Evolutionary conservation across 1,139 yeast species (phyloP).

Genomic region (Nakaseomyces kungkrabaensis): DNA sequence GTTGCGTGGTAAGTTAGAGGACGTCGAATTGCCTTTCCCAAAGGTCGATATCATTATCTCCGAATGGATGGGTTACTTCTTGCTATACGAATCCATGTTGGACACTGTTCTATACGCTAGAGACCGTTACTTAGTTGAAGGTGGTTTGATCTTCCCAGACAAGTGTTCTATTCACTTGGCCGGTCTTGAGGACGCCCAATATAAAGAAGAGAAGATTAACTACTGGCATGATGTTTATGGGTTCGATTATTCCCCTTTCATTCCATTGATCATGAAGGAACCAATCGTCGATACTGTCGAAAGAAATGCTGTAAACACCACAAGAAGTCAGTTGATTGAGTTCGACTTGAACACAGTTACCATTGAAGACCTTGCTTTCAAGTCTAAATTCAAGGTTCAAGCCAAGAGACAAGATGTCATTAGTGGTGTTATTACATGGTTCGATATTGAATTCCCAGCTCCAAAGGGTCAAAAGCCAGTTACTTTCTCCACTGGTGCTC

Average conservation of each 20-base stretch:
- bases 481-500: slow-evolving; percentile 72
- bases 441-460: slow-evolving; percentile 77
- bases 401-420: slow-evolving; percentile 73
- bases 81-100: slow-evolving; percentile 93
- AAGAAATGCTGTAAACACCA: slow-evolving; percentile 63
- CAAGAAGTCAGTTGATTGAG: slow-evolving; percentile 59
- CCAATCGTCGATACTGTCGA: slow-evolving; percentile 94
- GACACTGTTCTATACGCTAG: slow-evolving; percentile 94
- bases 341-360: slow-evolving; percentile 85
- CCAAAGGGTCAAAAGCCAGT: slow-evolving; percentile 46
- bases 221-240: slow-evolving; percentile 98
- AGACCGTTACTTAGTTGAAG: slow-evolving; percentile 77
- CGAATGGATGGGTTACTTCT: slow-evolving; percentile 99
- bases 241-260: slow-evolving; percentile 74
- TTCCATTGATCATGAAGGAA: slow-evolving; percentile 74
- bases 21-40: slow-evolving; percentile 67
- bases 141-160: slow-evolving; percentile 92
- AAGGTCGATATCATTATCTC: slow-evolving; percentile 91
- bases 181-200: slow-evolving; percentile 89
- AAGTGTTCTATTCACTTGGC: slow-evolving; percentile 86
- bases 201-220: slow-evolving; percentile 84
- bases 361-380: slow-evolving; percentile 72
- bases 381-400: slow-evolving; percentile 52
- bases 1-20: slow-evolving; percentile 90
- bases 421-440: slow-evolving; percentile 91